Conservation (phyloP, 208 protist genomes). For the Borovskyia barvae region DNA sequence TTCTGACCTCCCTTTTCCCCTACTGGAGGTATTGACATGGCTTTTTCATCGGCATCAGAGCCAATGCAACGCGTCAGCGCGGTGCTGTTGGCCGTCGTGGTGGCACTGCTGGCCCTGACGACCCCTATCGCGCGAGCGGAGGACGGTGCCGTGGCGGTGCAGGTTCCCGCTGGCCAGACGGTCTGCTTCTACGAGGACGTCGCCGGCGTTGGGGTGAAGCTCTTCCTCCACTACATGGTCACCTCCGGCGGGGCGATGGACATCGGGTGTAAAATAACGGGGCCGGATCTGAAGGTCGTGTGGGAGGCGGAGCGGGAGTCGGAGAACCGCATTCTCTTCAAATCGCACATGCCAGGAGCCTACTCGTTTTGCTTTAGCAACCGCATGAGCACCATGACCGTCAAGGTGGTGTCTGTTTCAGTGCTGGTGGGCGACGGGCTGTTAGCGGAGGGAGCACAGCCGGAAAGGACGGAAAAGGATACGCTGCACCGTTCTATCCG, state of each 20-base stretch:
- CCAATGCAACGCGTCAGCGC: no score
- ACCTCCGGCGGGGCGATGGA: slow-evolving; percentile 76
- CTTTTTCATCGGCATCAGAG: no score
- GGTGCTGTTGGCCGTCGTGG: slow-evolving; percentile 1
- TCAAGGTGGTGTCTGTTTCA: slow-evolving; percentile 81
- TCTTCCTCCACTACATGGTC: slow-evolving; percentile 82
- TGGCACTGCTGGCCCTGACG: slow-evolving; percentile 19
- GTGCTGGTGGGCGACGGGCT: slow-evolving; percentile 47
- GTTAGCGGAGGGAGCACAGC: background rate
- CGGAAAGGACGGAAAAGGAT: slow-evolving; percentile 26
- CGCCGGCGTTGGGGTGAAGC: slow-evolving; percentile 34
- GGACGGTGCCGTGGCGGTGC: slow-evolving; percentile 48
- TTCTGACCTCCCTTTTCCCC: no score
- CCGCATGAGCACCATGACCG: slow-evolving; percentile 76
- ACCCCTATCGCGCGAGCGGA: slow-evolving; percentile 23
- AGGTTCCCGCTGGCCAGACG: slow-evolving; percentile 44
- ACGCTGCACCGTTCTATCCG: slow-evolving; percentile 57
- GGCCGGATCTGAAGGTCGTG: slow-evolving; percentile 52
- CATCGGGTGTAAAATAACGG: slow-evolving; percentile 57
- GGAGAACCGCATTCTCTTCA: slow-evolving; percentile 84
- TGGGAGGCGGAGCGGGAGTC: slow-evolving; percentile 45
- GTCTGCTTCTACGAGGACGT: slow-evolving; percentile 86
- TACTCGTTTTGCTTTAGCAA: slow-evolving; percentile 90
- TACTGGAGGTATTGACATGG: no score
- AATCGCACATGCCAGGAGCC: slow-evolving; percentile 44